Evolutionary conservation across 2,329 filamentous ascomycete species (phyloP).

Genomic region (Salinomyces thailandicus): DNA sequence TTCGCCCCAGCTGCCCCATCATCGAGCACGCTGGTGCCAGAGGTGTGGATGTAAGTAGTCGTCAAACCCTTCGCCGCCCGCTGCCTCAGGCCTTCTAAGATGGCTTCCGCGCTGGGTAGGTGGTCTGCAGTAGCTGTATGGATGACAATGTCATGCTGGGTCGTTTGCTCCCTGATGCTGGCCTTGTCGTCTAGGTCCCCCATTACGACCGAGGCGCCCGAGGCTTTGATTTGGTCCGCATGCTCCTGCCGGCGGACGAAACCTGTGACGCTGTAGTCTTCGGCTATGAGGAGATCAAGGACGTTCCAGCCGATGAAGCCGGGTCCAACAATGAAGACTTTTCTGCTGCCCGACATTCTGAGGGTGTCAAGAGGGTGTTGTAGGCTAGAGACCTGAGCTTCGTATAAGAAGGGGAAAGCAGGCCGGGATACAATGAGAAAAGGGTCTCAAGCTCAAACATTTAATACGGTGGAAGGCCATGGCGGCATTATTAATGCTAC

Average conservation of each 20-base stretch:
- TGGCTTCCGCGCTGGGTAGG: constrained; percentile 34
- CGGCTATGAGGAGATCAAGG: constrained; percentile 33
- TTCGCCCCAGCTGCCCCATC: constrained; percentile 28
- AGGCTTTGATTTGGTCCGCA: constrained; percentile 27
- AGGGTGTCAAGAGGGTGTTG: too few species aligned
- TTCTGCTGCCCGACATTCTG: constrained; percentile 17
- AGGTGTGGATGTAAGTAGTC: constrained; percentile 42
- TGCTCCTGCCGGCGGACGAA: constrained; percentile 33
- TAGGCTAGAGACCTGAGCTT: too few species aligned
- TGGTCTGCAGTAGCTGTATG: constrained; percentile 43
- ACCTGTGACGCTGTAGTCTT: constrained; percentile 30
- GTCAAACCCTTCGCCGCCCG: constrained; percentile 28
- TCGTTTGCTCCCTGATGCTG: constrained; percentile 29
- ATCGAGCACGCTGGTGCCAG: constrained; percentile 33
- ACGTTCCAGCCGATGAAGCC: constrained; percentile 41
- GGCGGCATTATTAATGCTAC: too few species aligned
- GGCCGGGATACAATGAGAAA: too few species aligned
- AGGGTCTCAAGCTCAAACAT: too few species aligned
- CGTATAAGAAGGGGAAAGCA: too few species aligned
- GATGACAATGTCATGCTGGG: constrained; percentile 34
- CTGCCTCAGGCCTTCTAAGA: constrained; percentile 34
- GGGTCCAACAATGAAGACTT: constrained; percentile 36
- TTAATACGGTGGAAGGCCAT: too few species aligned
- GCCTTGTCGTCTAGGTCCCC: constrained; percentile 34
- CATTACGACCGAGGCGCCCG: constrained; percentile 29